Evolutionary conservation across 306 rosid genomes (phyloP).

Genomic region (barrel medic (Medicago truncatula)): MtrunA17r5.0-ANR NC_053043.1:13047001-13047500

Average conservation of each 20-base stretch:
- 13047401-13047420: constrained; percentile 30
- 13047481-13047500: constrained; percentile 41
- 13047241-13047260: constrained; percentile 38
- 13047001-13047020: too few species aligned
- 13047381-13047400: constrained; percentile 16
- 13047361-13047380: constrained; percentile 25
- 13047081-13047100: background rate
- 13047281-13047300: constrained; percentile 27
- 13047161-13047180: constrained; percentile 27
- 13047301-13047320: constrained; percentile 40
- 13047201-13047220: background rate
- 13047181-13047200: background rate
- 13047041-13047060: too few species aligned
- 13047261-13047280: constrained; percentile 28
- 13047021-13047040: too few species aligned
- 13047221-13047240: constrained; percentile 41
- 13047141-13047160: constrained; percentile 16
- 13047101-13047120: background rate
- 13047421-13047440: constrained; percentile 30
- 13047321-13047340: constrained; percentile 35
- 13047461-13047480: constrained; percentile 40
- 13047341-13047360: constrained; percentile 45
- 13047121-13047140: constrained; percentile 5
- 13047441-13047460: constrained; percentile 35
- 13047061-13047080: too few species aligned